A percentile compares a stretch with the other conserved stretches of the same genome.
Evolutionary conservation across 2,329 filamentous ascomycete species (phyloP).

Genomic region (Elsinoe necatrix): DNA sequence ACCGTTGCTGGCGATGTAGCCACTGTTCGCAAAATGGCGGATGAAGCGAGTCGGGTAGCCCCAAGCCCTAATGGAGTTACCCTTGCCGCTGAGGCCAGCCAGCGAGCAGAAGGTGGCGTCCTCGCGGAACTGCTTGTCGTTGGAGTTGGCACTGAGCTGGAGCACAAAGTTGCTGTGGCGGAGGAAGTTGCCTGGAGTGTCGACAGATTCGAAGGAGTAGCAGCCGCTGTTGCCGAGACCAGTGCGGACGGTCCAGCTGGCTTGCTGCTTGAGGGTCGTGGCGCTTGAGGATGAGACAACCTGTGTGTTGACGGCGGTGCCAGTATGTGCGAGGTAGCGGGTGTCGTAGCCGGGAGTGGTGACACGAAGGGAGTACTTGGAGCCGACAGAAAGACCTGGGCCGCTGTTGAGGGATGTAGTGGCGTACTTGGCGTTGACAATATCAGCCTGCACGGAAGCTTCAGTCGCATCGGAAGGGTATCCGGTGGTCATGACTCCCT

Average conservation of each 20-base stretch:
- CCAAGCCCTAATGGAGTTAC: constrained; percentile 49
- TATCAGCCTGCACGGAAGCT: constrained; percentile 40
- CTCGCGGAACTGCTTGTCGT: constrained; percentile 49
- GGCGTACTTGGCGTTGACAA: constrained; percentile 51
- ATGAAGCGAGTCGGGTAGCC: constrained; percentile 52
- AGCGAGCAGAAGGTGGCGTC: constrained; percentile 57
- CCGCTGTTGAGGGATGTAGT: constrained; percentile 42
- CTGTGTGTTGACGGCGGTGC: constrained; percentile 46
- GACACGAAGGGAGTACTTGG: constrained; percentile 45
- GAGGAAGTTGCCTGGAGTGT: constrained; percentile 51
- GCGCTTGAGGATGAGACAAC: constrained; percentile 45
- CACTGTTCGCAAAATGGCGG: constrained; percentile 44
- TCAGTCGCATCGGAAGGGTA: constrained; percentile 55
- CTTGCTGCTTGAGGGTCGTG: constrained; percentile 42
- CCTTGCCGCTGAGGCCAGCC: constrained; percentile 43
- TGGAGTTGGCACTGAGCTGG: constrained; percentile 43
- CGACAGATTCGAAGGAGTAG: constrained; percentile 53
- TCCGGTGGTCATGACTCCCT: constrained; percentile 55
- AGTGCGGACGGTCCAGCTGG: constrained; percentile 46
- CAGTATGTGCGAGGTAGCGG: constrained; percentile 48
- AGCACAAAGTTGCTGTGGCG: constrained; percentile 50
- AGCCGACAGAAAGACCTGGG: constrained; percentile 40
- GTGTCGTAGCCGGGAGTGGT: constrained; percentile 49
- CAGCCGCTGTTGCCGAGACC: constrained; percentile 51
- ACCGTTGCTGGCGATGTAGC: constrained; percentile 46